phyloP scores from a whole-genome alignment of 2,329 filamentous ascomycete genomes.

The Niveomyces coronatus region DNA sequence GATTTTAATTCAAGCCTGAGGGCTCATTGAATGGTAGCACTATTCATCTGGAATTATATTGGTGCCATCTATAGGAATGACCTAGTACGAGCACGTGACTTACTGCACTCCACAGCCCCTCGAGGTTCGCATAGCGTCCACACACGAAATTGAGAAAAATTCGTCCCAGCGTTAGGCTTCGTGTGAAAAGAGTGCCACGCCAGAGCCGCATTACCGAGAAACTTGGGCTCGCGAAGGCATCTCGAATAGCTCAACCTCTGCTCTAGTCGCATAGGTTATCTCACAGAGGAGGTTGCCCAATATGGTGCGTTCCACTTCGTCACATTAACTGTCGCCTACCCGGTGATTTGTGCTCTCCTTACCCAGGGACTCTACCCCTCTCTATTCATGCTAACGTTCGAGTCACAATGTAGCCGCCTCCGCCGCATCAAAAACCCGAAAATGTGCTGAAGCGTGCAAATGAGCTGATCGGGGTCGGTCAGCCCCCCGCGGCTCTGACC shows the following conservation, averaged over 20 bases:
- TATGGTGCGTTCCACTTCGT: conserved; percentile 29
- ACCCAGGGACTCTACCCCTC: conserved; percentile 17
- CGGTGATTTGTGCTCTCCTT: conserved; percentile 1
- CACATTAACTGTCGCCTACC: conserved; percentile 1
- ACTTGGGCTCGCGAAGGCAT: conserved; percentile 29
- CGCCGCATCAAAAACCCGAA: conserved; percentile 94
- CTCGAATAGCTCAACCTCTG: conserved; percentile 26
- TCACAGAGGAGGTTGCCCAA: conserved; percentile 42
- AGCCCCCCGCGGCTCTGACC: conserved; percentile 82
- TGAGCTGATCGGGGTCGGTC: conserved; percentile 96
- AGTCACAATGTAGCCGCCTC: conserved; percentile 60
- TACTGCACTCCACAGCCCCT: conserved; percentile 25
- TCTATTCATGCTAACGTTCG: conserved; percentile 19
- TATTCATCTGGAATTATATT: too few relatives aligned
- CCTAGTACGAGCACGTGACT: conserved; percentile 25
- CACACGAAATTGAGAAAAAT: conserved; percentile 38
- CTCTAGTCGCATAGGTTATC: conserved; percentile 26
- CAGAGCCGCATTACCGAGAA: conserved; percentile 25
- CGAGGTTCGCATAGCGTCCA: conserved; percentile 32
- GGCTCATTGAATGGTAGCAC: neutral
- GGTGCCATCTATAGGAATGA: too few relatives aligned
- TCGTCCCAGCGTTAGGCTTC: conserved; percentile 26
- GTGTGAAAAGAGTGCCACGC: conserved; percentile 29
- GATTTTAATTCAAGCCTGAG: neutral
- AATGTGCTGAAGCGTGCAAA: conserved; percentile 98